Evolutionary conservation across 2,329 filamentous ascomycete species (phyloP), one percentile per base, ranked within the genome.

Genomic region (Atkinsonella texensis): DNA sequence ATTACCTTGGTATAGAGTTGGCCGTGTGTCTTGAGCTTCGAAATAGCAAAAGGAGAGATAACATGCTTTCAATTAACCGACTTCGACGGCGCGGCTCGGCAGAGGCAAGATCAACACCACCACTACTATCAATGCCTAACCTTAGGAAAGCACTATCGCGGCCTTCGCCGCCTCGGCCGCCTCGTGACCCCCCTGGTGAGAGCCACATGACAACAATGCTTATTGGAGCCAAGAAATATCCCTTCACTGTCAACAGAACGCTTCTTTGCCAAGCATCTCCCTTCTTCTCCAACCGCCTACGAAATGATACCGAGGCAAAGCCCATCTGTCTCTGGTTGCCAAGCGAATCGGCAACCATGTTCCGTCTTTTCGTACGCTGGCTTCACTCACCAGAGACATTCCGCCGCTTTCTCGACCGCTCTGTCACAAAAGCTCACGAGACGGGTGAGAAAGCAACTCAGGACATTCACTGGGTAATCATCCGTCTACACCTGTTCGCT

Each of bases 401-500:
- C 58, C 66, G 68, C 31, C 54, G 58, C 40, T 66, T 72, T 54
- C 65, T 78, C 53, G 72, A 75, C 54, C 61, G 68, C 20, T 66
- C 69, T 54, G 59, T 74, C 31, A 52, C 57, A 35, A 53, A 55
- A 18, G 65, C 64, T 49, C 58, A 64, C 52, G 54, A 65, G 46
- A 58, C 63, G 23, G 60, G 59, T 17, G 53, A 59, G 17, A 57
- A 60, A 33, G 57, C 61, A 10, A 62, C 57, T 57, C 68, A 67
- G 57, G 68, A 68, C 32, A 65, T 80, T 4, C 77, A 79, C 62
- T 80, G 76, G 74, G 73, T 74, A 53, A 68, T 81, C 7, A 73
- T 80, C 50, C 72, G 72, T 38, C 67, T 81, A 12, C 78, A 81
- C 58, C 68, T 81, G 49, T 81, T 81, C 62, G 78, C 77, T 43